Conservation (phyloP, 2,329 filamentous ascomycete genomes). For the Aspergillus proliferans region DNA sequence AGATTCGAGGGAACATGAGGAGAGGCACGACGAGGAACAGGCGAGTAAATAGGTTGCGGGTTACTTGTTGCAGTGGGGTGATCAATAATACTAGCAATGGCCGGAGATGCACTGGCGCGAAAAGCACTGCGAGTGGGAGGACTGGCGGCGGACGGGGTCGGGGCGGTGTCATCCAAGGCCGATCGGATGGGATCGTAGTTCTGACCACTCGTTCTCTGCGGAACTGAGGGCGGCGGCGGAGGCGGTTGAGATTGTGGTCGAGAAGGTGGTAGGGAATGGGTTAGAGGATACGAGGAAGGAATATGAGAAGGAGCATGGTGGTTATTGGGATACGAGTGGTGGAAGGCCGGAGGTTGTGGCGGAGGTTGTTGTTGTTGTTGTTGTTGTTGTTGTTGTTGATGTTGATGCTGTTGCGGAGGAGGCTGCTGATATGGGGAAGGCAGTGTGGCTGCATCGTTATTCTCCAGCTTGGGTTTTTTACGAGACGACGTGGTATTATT, state of each 20-base stretch:
- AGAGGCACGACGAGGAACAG: slow-evolving; percentile 17
- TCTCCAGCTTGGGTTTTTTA: slow-evolving; percentile 43
- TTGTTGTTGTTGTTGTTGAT: slow-evolving; percentile 4
- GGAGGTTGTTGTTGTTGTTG: slow-evolving; percentile 15
- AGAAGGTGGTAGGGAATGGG: slow-evolving; percentile 21
- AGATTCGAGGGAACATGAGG: no score
- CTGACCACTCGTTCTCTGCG: slow-evolving; percentile 63
- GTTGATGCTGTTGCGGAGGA: slow-evolving; percentile 7
- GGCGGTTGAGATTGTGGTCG: slow-evolving; percentile 38
- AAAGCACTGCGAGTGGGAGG: slow-evolving; percentile 46
- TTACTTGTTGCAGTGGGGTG: slow-evolving; percentile 37
- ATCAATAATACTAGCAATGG: slow-evolving; percentile 85
- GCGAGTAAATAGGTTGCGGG: slow-evolving; percentile 22
- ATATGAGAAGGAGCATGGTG: not conserved
- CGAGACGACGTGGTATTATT: slow-evolving; percentile 29
- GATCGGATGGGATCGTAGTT: slow-evolving; percentile 86
- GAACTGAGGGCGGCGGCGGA: slow-evolving; percentile 35
- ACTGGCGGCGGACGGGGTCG: slow-evolving; percentile 37
- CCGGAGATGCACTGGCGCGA: slow-evolving; percentile 80
- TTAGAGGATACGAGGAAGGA: slow-evolving; percentile 23
- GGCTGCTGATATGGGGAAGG: slow-evolving; percentile 7
- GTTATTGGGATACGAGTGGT: slow-evolving; percentile 16
- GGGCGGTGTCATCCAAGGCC: slow-evolving; percentile 45
- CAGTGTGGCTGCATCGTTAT: slow-evolving; percentile 7
- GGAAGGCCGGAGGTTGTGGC: slow-evolving; percentile 8